Evolutionary conservation across 2,329 filamentous ascomycete species (phyloP).

Genomic region (Penicillium sp.): DNA sequence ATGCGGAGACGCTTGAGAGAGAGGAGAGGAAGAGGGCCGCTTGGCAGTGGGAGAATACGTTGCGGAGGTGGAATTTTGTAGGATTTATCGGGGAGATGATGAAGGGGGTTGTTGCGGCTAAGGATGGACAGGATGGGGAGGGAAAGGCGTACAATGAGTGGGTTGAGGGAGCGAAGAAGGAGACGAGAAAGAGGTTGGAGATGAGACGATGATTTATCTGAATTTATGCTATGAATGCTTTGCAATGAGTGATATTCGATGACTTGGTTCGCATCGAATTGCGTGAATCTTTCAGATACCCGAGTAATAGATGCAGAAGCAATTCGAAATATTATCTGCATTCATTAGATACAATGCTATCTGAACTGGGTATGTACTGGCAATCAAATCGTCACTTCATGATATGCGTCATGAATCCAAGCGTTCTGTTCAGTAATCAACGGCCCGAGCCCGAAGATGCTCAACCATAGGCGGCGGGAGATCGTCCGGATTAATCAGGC

Average conservation of each 20-base stretch:
- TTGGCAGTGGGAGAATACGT: slow-evolving; percentile 94
- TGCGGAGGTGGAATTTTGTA: slow-evolving; percentile 92
- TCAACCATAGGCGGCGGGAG: slow-evolving; percentile 66
- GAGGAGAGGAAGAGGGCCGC: slow-evolving; percentile 81
- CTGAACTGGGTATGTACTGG: slow-evolving; percentile 13
- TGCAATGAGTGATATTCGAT: not conserved
- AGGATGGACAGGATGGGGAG: slow-evolving; percentile 64
- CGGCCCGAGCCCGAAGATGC: slow-evolving; percentile 61
- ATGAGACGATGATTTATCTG: slow-evolving; percentile 20
- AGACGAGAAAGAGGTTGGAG: slow-evolving; percentile 43
- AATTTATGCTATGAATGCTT: not conserved
- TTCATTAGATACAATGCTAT: not conserved
- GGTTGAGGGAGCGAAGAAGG: slow-evolving; percentile 66
- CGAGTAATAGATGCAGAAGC: not conserved
- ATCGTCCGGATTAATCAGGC: slow-evolving; percentile 72
- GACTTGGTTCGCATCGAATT: not conserved
- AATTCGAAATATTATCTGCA: slow-evolving; percentile 4
- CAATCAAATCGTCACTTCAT: slow-evolving; percentile 16
- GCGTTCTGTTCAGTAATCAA: slow-evolving; percentile 56
- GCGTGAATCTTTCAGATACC: slow-evolving; percentile 2
- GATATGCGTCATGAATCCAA: not conserved
- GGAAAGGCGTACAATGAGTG: slow-evolving; percentile 68
- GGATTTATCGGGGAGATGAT: slow-evolving; percentile 89
- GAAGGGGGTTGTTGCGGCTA: slow-evolving; percentile 76
- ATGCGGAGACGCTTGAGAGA: slow-evolving; percentile 71